Conservation (phyloP, 1,284 basidiomycete genomes). For the Laetiporus sulphureus region DNA sequence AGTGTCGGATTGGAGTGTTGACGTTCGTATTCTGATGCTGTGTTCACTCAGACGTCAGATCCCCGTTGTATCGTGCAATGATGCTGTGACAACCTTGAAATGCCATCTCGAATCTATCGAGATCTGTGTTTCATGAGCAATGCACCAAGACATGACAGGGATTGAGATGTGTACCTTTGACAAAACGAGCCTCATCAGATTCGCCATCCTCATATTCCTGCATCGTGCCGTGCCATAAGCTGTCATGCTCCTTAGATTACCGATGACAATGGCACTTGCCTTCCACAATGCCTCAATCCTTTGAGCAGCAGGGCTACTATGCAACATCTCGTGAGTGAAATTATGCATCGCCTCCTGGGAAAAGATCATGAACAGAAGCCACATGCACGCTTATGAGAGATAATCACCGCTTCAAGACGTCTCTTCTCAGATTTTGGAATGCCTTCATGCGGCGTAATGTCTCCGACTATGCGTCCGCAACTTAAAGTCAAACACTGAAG, state of each 20-base stretch:
- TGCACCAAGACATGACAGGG: neutral
- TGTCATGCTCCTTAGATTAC: slow-evolving; percentile 4
- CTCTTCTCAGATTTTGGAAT: slow-evolving; percentile 80
- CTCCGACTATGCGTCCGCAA: slow-evolving; percentile 58
- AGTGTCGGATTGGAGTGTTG: slow-evolving; percentile 39
- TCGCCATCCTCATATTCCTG: slow-evolving; percentile 88
- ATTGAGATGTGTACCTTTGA: slow-evolving; percentile 60
- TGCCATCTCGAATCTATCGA: slow-evolving; percentile 92
- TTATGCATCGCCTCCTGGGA: slow-evolving; percentile 84
- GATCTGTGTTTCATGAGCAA: slow-evolving; percentile 41
- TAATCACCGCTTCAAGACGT: slow-evolving; percentile 59
- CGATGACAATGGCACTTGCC: slow-evolving; percentile 39
- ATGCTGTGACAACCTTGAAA: slow-evolving; percentile 66
- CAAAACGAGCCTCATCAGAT: slow-evolving; percentile 82
- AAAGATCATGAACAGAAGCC: neutral
- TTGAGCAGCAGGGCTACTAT: slow-evolving; percentile 71
- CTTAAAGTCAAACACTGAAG: neutral
- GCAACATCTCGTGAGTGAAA: slow-evolving; percentile 87
- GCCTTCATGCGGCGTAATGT: slow-evolving; percentile 88
- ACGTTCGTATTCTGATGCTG: slow-evolving; percentile 71
- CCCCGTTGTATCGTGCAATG: too few relatives aligned
- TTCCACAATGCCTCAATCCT: slow-evolving; percentile 79
- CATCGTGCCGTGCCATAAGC: neutral
- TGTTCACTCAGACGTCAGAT: neutral
- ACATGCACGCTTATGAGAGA: neutral